Percentiles rank a stretch among this genome's conserved stretches.
Conservation (phyloP, 805 yeast species). For the Maudiozyma serrabonitensis region DNA sequence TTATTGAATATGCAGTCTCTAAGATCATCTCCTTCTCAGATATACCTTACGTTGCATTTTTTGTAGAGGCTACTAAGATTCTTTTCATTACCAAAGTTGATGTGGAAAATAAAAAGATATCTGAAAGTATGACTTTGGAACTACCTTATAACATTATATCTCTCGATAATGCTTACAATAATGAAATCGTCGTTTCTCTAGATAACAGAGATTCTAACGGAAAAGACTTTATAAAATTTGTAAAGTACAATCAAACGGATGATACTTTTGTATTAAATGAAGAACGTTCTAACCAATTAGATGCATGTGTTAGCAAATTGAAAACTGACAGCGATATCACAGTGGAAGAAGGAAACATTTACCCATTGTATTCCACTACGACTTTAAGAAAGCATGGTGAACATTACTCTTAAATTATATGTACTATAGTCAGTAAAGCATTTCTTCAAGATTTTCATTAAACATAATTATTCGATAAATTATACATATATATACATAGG, state of each 20-base stretch:
- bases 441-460: too few species aligned
- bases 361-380: conserved; percentile 41
- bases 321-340: conserved; percentile 26
- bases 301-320: conserved; percentile 14
- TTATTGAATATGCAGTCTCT: conserved; percentile 45
- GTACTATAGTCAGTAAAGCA: too few species aligned
- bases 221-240: conserved; percentile 12
- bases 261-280: conserved; percentile 18
- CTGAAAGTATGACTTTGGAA: conserved; percentile 24
- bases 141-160: conserved; percentile 26
- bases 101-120: conserved; percentile 12
- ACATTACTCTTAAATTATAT: conserved; percentile 22
- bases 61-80: conserved; percentile 43
- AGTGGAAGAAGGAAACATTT: conserved; percentile 32
- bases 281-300: conserved; percentile 11
- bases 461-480: too few species aligned
- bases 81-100: conserved; percentile 28
- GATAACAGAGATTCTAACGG: conserved; percentile 22
- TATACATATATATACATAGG: too few species aligned
- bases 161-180: conserved; percentile 18
- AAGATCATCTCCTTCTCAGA: conserved; percentile 31
- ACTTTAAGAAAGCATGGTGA: conserved; percentile 55
- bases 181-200: conserved; percentile 29
- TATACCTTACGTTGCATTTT: conserved; percentile 32
- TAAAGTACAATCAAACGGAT: conserved; percentile 13